A percentile compares a stretch with the other conserved stretches of the same genome.
Conservation (phyloP, 2,329 filamentous ascomycete genomes). For the Diplodia corticola region DNA sequence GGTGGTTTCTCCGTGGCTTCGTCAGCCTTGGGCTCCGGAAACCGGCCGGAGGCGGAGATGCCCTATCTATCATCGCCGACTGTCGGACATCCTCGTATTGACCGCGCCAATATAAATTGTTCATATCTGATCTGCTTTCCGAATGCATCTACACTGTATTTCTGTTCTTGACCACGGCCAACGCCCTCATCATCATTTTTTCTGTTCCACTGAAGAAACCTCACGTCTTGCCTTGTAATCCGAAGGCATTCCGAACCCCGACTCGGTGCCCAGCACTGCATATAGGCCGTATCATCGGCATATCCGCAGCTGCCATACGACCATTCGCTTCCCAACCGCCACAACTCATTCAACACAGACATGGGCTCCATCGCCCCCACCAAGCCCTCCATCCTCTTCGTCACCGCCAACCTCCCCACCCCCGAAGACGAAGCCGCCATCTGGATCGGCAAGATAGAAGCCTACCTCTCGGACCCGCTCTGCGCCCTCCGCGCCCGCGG, state of each 20-base stretch:
- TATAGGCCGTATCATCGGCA: background rate
- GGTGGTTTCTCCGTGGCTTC: background rate
- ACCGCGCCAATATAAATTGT: background rate
- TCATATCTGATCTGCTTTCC: background rate
- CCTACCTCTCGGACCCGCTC: constrained; percentile 1
- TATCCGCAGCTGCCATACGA: background rate
- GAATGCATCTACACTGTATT: background rate
- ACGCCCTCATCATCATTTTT: background rate
- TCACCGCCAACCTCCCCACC: constrained; percentile 9
- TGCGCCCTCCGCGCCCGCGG: background rate
- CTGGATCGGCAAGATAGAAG: constrained; percentile 19
- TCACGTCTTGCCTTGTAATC: background rate
- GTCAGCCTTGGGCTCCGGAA: background rate
- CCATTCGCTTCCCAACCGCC: too few species aligned
- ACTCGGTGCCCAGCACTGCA: background rate
- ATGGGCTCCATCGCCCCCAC: background rate
- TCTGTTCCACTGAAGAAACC: background rate
- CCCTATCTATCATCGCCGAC: background rate
- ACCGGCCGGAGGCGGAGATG: constrained; percentile 3
- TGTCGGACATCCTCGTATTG: background rate
- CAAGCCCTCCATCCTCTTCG: constrained; percentile 12
- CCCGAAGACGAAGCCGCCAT: background rate
- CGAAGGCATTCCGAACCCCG: background rate
- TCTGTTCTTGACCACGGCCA: background rate
- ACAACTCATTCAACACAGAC: too few species aligned